Evolutionary conservation across 2,329 filamentous ascomycete genomes (phyloP).

Genomic region (Aureobasidium sp.): DNA sequence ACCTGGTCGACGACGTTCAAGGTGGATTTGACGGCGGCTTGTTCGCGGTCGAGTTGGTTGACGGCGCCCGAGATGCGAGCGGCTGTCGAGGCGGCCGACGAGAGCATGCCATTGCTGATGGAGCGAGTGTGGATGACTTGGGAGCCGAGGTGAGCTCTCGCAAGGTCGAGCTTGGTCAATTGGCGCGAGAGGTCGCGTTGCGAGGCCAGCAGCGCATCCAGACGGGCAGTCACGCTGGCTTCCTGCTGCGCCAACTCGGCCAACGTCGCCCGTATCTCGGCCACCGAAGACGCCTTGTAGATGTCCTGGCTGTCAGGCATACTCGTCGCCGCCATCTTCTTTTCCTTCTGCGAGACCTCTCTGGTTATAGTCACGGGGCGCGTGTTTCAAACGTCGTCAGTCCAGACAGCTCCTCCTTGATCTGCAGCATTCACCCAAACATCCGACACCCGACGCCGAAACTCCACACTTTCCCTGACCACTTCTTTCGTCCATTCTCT

Average conservation of each 20-base stretch:
- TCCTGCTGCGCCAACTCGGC: constrained; percentile 68
- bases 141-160: constrained; percentile 78
- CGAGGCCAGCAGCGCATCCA: constrained; percentile 68
- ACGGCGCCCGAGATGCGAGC: constrained; percentile 79
- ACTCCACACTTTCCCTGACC: neutral
- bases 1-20: constrained; percentile 91
- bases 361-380: too few relatives aligned
- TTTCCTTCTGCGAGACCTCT: neutral
- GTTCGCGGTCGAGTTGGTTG: constrained; percentile 79
- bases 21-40: constrained; percentile 82
- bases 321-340: neutral
- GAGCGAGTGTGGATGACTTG: constrained; percentile 76
- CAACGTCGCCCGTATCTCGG: constrained; percentile 72
- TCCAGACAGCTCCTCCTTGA: constrained; percentile 1
- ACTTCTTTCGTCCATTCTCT: neutral
- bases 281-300: constrained; percentile 62
- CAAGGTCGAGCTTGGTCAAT: constrained; percentile 74
- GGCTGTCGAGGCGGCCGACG: constrained; percentile 75
- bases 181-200: constrained; percentile 83
- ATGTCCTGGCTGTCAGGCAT: constrained; percentile 27
- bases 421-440: constrained; percentile 2
- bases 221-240: constrained; percentile 59
- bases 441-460: neutral
- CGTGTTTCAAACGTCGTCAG: neutral
- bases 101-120: constrained; percentile 85